Evolutionary conservation across 805 yeast species (phyloP).

Genomic region (Pichia insulana): DNA sequence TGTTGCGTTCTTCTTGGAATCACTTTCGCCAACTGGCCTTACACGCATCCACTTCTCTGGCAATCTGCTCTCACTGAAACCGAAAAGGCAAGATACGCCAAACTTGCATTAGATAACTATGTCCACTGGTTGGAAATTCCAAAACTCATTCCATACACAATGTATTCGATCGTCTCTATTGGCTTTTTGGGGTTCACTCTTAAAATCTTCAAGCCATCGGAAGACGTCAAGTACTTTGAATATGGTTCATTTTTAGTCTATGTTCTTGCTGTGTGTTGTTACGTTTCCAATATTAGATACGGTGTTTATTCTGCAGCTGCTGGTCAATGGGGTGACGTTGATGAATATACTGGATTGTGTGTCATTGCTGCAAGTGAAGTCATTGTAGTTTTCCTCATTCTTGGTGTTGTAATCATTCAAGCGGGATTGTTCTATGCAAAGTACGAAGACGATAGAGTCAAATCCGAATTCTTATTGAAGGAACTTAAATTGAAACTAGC

Average conservation of each 20-base stretch:
- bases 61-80: constrained; percentile 37
- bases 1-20: constrained; percentile 77
- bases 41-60: constrained; percentile 74
- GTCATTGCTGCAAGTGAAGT: constrained; percentile 87
- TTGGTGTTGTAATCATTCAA: constrained; percentile 80
- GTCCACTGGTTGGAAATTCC: constrained; percentile 65
- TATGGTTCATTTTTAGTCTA: constrained; percentile 75
- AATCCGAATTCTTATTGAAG: constrained; percentile 19
- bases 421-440: constrained; percentile 80
- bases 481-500: constrained; percentile 19
- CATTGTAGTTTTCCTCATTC: constrained; percentile 58
- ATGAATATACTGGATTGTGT: constrained; percentile 73
- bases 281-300: constrained; percentile 75
- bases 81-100: constrained; percentile 36
- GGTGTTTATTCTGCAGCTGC: constrained; percentile 63
- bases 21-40: constrained; percentile 69
- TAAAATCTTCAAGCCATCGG: constrained; percentile 81
- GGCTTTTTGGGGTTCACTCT: constrained; percentile 69
- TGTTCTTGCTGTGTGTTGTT: constrained; percentile 67
- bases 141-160: constrained; percentile 42
- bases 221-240: constrained; percentile 79
- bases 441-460: constrained; percentile 21
- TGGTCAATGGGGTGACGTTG: constrained; percentile 93
- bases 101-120: constrained; percentile 60
- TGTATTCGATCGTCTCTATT: constrained; percentile 52